A percentile compares a stretch with the other conserved stretches of the same genome.
These are phyloP conservation scores for Arachnomyces sp. DNA, from an alignment of 2,329 filamentous ascomycete genomes.

Conservation along the genomic window DNA sequence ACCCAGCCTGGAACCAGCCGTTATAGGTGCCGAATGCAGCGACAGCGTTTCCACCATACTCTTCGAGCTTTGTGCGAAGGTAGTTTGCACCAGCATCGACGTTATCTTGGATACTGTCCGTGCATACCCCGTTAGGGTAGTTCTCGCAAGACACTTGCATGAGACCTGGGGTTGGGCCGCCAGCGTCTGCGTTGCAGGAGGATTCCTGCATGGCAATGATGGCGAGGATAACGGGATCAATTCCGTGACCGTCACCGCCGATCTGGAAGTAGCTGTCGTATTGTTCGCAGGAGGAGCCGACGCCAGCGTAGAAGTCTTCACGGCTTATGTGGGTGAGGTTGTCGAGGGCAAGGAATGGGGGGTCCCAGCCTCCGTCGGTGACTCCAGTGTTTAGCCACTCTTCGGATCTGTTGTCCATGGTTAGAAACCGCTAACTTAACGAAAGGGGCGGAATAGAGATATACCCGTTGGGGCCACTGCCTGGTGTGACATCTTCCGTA, in stretches of 20 bases:
- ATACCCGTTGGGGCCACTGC: too few relatives aligned
- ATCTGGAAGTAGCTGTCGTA: conserved; percentile 28
- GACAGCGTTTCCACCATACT: conserved; percentile 22
- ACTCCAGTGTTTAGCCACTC: too few relatives aligned
- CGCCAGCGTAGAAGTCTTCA: conserved; percentile 12
- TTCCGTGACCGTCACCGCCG: conserved; percentile 23
- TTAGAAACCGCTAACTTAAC: too few relatives aligned
- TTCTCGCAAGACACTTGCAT: conserved; percentile 31
- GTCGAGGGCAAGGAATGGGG: conserved; percentile 22
- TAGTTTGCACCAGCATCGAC: conserved; percentile 27
- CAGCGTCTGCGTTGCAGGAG: conserved; percentile 27
- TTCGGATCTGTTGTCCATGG: too few relatives aligned
- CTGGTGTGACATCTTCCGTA: too few relatives aligned
- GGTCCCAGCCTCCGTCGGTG: conserved; percentile 22
- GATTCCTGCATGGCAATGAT: conserved; percentile 32
- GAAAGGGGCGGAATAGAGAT: too few relatives aligned
- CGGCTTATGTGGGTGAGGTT: conserved; percentile 13
- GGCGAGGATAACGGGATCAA: conserved; percentile 28
- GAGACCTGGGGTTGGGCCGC: conserved; percentile 27
- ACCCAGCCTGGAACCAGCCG: conserved; percentile 27
- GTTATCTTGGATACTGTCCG: conserved; percentile 27
- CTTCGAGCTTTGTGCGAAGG: conserved; percentile 19
- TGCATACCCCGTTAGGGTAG: conserved; percentile 28
- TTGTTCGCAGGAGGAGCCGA: conserved; percentile 16
- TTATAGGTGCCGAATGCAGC: conserved; percentile 29